phyloP scores from a whole-genome alignment of 768 basidiomycete genomes.

The Psilocybe subaeruginosa region DNA sequence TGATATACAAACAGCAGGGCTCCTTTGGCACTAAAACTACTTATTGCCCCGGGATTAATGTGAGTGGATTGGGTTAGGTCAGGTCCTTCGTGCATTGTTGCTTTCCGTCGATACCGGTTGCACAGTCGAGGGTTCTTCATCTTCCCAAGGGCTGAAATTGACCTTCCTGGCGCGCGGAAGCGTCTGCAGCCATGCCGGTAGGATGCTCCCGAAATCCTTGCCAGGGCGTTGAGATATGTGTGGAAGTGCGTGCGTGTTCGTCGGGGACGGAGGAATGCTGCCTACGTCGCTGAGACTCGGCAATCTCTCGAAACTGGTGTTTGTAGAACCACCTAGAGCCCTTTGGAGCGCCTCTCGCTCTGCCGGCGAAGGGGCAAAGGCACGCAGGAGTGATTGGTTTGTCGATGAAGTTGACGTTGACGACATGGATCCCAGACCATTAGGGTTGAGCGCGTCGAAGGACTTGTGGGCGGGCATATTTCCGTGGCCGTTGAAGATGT shows the following conservation, averaged over 20 bases:
- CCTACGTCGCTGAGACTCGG: constrained; percentile 80
- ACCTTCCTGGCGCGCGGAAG: constrained; percentile 67
- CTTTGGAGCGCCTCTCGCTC: constrained; percentile 86
- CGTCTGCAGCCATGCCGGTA: constrained; percentile 74
- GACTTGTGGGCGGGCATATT: constrained; percentile 19
- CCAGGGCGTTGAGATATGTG: constrained; percentile 27
- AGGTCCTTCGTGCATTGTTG: constrained; percentile 12
- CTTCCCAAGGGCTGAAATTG: constrained; percentile 85
- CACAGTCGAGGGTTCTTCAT: constrained; percentile 52
- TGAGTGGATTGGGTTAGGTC: background rate
- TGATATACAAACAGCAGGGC: constrained; percentile 16
- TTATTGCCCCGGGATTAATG: background rate
- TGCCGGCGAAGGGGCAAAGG: constrained; percentile 86
- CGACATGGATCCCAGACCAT: constrained; percentile 45
- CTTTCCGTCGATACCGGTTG: constrained; percentile 3
- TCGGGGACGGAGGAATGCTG: constrained; percentile 71
- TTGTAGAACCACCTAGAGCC: constrained; percentile 73
- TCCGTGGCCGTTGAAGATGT: constrained; percentile 11
- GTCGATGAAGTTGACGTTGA: constrained; percentile 43
- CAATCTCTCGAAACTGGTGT: constrained; percentile 75
- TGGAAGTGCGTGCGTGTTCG: constrained; percentile 46
- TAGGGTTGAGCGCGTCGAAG: constrained; percentile 66
- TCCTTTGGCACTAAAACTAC: background rate
- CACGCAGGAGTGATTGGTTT: constrained; percentile 62
- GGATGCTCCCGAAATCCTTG: constrained; percentile 33